Base-by-base conservation (phyloP, 257 asterid genomes). In the Nicotiana noctiflora region DNA sequence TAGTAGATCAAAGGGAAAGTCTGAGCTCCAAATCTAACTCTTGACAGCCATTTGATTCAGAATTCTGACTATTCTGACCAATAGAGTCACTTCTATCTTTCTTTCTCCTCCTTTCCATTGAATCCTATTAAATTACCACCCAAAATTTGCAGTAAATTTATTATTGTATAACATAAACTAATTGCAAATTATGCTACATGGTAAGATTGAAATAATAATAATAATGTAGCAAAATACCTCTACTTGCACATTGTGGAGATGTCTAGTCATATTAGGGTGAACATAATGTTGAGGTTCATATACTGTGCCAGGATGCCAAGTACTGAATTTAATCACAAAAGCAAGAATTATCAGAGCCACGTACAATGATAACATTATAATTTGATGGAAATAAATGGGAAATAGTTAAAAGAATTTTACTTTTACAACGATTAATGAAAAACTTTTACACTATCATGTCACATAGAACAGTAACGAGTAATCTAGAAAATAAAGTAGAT, bases 1-100 rank as follows among this genome's bases (percentile, higher is more conserved):
- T 51, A 44, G 15, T n/a, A 74, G 21, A 65, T 53, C 40, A 85
- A 74, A 83, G 84, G 51, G 86, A 87, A 32, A 88, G 87, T 86
- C 97, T 90, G 84, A 94, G 98, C 92, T 94, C 98, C 97, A 92
- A 91, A 89, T 94, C 98, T 84, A 92, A 82, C 13, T 94, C 97
- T 83, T 91, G 90, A 6, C 89, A 66, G 79, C 85, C 89, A 79
- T 85, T 86, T 13, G 93, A 85, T 80, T 89, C 97, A 17, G 92
- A 88, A 70, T 89, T 84, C 57, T 82, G 89, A 79, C 86, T 84
- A 75, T 84, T 85, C 8, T 90, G 84, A 2, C 89, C 91, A 81
- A 77, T 80, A 14, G 89, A 82, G n/a, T 85, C 89, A 66, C 85
- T 84, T 79, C 83, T 61, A 32, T 84, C 92, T 80, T 80, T 85